phyloP scores from a whole-genome alignment of 495 filamentous ascomycete genomes.

The Clohesyomyces aquaticus region DNA sequence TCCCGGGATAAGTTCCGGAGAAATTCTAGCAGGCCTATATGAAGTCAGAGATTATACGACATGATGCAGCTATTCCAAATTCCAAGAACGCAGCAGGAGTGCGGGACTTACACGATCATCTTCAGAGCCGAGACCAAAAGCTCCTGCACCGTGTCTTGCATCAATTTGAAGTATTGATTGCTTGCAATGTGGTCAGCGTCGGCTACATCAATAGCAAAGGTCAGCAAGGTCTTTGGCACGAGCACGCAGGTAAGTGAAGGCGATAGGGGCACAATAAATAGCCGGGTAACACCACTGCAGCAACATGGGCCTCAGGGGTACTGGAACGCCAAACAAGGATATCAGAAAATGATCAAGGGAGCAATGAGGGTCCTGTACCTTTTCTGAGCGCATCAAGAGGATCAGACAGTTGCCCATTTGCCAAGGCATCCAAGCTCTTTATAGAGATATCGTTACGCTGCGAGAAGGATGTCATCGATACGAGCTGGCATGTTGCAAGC shows the following conservation, averaged over 20 bases:
- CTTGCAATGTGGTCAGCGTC: neutral
- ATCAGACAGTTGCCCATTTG: neutral
- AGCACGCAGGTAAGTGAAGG: no score
- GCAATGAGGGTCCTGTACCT: no score
- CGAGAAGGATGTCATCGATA: slow-evolving; percentile 15
- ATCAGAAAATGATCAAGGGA: no score
- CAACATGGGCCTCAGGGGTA: no score
- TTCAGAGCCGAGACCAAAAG: neutral
- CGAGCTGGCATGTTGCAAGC: neutral
- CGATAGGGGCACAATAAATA: no score
- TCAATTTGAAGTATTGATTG: neutral
- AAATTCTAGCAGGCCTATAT: slow-evolving; percentile 6
- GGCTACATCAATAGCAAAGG: neutral
- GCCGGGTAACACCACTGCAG: no score
- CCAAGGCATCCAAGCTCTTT: slow-evolving; percentile 18
- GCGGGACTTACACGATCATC: neutral
- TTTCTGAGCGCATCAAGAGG: neutral
- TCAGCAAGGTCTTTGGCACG: no score
- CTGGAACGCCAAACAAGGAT: no score
- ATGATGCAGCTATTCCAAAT: no score
- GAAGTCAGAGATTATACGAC: neutral
- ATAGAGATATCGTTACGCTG: slow-evolving; percentile 25
- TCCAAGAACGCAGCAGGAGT: no score
- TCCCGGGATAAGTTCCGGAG: slow-evolving; percentile 3
- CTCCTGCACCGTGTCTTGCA: neutral